Evolutionary conservation across 768 basidiomycete species (phyloP).

Genomic region (Xerocomellus dryophilus): DNA sequence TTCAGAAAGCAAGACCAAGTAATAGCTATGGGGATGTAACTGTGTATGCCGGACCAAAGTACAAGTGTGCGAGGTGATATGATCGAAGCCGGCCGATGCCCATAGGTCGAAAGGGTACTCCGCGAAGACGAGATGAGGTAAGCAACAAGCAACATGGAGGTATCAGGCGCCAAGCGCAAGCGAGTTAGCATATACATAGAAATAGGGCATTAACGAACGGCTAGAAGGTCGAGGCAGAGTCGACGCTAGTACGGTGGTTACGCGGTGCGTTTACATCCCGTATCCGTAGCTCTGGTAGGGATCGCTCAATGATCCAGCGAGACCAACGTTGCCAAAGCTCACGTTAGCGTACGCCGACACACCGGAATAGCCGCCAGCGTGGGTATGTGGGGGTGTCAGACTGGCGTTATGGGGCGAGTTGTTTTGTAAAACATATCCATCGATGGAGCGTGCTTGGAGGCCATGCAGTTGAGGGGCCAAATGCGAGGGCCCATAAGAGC

Average conservation of each 20-base stretch:
- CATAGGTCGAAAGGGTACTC: constrained; percentile 34
- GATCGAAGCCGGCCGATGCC: constrained; percentile 39
- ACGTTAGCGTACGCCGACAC: constrained; percentile 52
- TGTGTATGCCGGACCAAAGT: constrained; percentile 65
- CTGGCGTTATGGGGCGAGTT: constrained; percentile 64
- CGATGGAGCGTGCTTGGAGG: constrained; percentile 70
- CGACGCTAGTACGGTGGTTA: constrained; percentile 29
- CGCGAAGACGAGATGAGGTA: constrained; percentile 39
- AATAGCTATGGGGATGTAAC: constrained; percentile 35
- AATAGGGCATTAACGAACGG: constrained; percentile 34
- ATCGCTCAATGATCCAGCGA: constrained; percentile 59
- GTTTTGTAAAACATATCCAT: constrained; percentile 78
- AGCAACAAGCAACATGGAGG: constrained; percentile 32
- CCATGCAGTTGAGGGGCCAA: constrained; percentile 52
- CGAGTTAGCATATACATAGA: constrained; percentile 38
- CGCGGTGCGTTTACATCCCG: constrained; percentile 58
- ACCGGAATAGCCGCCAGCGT: constrained; percentile 54
- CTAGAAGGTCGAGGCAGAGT: constrained; percentile 11
- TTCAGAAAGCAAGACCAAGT: constrained; percentile 37
- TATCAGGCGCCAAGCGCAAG: constrained; percentile 35
- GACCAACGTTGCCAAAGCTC: constrained; percentile 47
- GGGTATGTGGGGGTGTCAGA: constrained; percentile 55
- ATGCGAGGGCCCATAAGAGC: constrained; percentile 57
- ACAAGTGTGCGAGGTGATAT: constrained; percentile 62
- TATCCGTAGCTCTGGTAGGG: constrained; percentile 81